phyloP scores from a whole-genome alignment of 441 rosid species.

The Arabidopsis hybrid region DNA sequence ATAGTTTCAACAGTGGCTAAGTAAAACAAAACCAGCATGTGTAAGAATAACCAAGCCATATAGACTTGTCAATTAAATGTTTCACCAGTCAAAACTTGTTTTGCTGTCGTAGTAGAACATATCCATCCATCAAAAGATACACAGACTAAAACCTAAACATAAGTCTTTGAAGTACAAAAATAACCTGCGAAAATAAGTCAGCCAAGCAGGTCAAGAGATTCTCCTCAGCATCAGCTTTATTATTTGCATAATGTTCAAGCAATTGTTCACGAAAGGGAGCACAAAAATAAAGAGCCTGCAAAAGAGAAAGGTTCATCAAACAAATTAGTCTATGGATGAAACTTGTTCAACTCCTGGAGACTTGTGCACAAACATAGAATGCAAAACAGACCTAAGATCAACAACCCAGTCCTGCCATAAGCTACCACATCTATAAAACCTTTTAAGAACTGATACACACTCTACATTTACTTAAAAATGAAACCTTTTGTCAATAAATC shows the following conservation, averaged over 20 bases:
- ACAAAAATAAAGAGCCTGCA: constrained; percentile 94
- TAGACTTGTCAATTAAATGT: neutral
- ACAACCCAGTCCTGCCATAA: neutral
- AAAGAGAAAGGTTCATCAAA: neutral
- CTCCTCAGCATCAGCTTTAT: constrained; percentile 79
- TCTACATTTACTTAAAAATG: no score
- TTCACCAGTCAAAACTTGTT: no score
- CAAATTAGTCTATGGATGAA: neutral
- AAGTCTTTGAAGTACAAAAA: neutral
- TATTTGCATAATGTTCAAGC: constrained; percentile 72
- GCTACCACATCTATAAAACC: neutral
- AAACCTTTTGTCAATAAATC: no score
- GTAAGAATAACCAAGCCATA: neutral
- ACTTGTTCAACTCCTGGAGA: neutral
- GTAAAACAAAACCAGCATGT: neutral
- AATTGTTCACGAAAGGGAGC: constrained; percentile 92
- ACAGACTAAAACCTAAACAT: no score
- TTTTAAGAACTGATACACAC: no score
- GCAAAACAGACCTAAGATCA: neutral
- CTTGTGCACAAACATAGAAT: neutral
- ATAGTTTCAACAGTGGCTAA: neutral
- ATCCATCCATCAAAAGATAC: neutral
- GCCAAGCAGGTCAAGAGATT: constrained; percentile 93
- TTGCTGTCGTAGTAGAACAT: no score
- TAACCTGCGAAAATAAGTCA: constrained; percentile 85